These are phyloP conservation scores for Scolecobasidium constrictum DNA, from an alignment of 2,329 filamentous ascomycete genomes.

Conservation along the genomic window DNA sequence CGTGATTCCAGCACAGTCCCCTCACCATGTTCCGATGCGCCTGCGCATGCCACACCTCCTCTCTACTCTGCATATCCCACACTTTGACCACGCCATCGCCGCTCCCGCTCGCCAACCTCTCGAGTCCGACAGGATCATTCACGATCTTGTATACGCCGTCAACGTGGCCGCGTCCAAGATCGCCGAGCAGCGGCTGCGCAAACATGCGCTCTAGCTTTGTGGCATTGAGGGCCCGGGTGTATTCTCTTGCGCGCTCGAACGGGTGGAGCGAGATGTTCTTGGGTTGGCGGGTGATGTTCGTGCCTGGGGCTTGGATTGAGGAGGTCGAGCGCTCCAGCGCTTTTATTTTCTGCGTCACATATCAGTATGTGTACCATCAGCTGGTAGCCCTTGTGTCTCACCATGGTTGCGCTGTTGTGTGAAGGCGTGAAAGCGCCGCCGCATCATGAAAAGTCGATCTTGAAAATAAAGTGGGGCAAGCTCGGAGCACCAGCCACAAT, in stretches of 20 bases:
- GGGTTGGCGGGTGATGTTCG: constrained; percentile 52
- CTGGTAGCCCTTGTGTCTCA: no score
- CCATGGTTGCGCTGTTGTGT: no score
- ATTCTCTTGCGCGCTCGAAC: constrained; percentile 83
- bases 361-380: no score
- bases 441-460: no score
- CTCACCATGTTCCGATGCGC: constrained; percentile 94
- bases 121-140: constrained; percentile 65
- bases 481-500: no score
- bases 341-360: constrained; percentile 43
- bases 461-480: no score
- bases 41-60: constrained; percentile 65
- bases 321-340: constrained; percentile 55
- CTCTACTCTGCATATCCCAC: constrained; percentile 66
- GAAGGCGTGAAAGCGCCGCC: no score
- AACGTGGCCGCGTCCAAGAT: constrained; percentile 51
- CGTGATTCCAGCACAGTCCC: constrained; percentile 77
- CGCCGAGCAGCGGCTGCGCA: constrained; percentile 69
- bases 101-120: constrained; percentile 69
- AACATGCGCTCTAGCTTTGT: constrained; percentile 94
- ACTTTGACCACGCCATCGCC: constrained; percentile 92
- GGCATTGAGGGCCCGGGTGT: constrained; percentile 67
- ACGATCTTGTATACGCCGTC: constrained; percentile 58
- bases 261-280: constrained; percentile 79
- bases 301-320: constrained; percentile 56